These are phyloP conservation scores for Pontederia paniculata DNA, from an alignment of 176 grass and related monocot genomes.

Conservation along the genomic window DNA sequence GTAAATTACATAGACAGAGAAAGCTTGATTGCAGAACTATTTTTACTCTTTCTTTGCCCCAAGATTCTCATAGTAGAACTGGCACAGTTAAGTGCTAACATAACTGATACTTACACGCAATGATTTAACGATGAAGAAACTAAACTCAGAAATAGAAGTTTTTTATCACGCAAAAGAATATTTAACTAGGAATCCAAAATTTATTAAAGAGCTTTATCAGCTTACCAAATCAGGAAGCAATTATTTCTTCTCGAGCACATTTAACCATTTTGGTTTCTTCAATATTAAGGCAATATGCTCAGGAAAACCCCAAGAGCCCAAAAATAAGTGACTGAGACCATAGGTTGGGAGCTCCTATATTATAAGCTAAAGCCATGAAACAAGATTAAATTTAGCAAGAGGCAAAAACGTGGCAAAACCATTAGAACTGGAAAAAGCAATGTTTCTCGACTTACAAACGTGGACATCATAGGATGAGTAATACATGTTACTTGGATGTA, in stretches of 20 bases:
- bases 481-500: conserved; percentile 35
- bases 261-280: conserved; percentile 69
- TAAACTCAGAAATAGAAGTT: conserved; percentile 7
- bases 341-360: conserved; percentile 52
- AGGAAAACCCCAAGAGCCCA: conserved; percentile 36
- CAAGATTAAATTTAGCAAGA: conserved; percentile 8
- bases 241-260: conserved; percentile 43
- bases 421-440: neutral
- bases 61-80: conserved; percentile 36
- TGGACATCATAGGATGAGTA: conserved; percentile 54
- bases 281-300: conserved; percentile 17
- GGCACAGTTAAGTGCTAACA: conserved; percentile 90
- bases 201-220: conserved; percentile 1
- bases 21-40: conserved; percentile 19
- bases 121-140: conserved; percentile 11
- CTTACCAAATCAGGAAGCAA: conserved; percentile 67
- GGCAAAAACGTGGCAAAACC: conserved; percentile 8
- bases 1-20: conserved; percentile 45
- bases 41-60: conserved; percentile 21
- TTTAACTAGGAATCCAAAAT: conserved; percentile 1
- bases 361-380: conserved; percentile 56
- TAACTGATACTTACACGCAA: conserved; percentile 36
- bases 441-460: conserved; percentile 73
- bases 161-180: neutral
- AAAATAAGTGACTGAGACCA: conserved; percentile 71